Evolutionary conservation across 2,329 filamentous ascomycete species (phyloP), one percentile per base, ranked within the genome.

Genomic region (Aspergillus persii): DNA sequence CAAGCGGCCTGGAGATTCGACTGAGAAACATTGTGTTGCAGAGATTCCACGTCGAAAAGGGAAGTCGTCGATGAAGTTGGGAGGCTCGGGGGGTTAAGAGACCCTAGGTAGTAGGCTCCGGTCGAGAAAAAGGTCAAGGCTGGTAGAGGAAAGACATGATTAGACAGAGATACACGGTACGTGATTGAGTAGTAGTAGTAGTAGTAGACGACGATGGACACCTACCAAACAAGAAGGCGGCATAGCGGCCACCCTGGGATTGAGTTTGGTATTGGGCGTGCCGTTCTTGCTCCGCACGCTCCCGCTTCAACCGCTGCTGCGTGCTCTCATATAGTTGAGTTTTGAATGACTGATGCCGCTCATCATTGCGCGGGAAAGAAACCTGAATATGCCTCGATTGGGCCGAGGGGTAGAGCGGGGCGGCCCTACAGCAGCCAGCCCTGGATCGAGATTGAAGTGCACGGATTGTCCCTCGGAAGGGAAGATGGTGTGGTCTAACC

Each of bases 1-100:
- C 86, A 89, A 29, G 86, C 86, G 8, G 86, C 85, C 70, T 89
- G 84, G 58, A 88, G 77, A 58, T 83, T 87, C 18, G 81, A 78
- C 18, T 77, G 76, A 9, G 83, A 80, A 41, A 81, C 80, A 66
- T 88, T 81, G 66, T 87, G 85, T 62, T 80, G 71, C 6, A 83
- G 83, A 9, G 80, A 72, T 9, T 74, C 73, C 51, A 80, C 71
- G 50, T 77, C 74, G 9, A 74, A 69, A 33, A 88, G 78, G n/a
- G 83, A 76, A 1, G 79, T 78, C 12, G 85, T 88, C n/a, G 86
- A 88, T n/a, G 76, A 75, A 2, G 75, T 72, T 2, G 82, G 76
- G 18, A 79, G 73, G 36, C 77, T 73, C 8, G 76, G 74, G 8
- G 81, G 81, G 54, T 78, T 78, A 54, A 79, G 69, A 33, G 80